Evolutionary conservation across 331 rosid genomes (phyloP).

Genomic region (Acacia concinna): DNA sequence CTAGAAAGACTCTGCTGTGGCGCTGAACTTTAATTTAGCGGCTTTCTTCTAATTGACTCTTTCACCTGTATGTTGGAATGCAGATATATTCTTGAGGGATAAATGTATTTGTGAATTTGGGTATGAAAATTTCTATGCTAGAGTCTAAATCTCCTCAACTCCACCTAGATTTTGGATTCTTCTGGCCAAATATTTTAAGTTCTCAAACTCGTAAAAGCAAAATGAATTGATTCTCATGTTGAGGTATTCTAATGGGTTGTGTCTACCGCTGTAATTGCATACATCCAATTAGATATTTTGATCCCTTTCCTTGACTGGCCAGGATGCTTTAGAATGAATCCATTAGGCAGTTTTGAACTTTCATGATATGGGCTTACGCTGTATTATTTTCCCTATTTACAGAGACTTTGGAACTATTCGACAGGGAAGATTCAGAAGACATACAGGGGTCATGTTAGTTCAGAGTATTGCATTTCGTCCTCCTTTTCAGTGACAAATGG

Average conservation of each 20-base stretch:
- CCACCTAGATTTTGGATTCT: conserved; percentile 1
- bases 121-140: not conserved
- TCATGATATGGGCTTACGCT: conserved; percentile 13
- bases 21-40: not conserved
- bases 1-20: not conserved
- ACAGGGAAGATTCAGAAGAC: conserved; percentile 86
- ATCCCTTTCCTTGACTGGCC: not conserved
- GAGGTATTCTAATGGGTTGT: not conserved
- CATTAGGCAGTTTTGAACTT: conserved; percentile 18
- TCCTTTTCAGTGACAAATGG: conserved; percentile 80
- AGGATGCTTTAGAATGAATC: not conserved
- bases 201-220: not conserved
- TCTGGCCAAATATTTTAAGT: not conserved
- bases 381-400: not conserved
- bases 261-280: not conserved
- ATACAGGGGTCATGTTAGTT: conserved; percentile 73
- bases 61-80: not conserved
- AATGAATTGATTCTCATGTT: not conserved
- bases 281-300: not conserved
- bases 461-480: conserved; percentile 79
- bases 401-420: conserved; percentile 92
- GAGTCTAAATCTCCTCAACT: not conserved
- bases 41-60: not conserved
- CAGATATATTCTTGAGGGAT: not conserved
- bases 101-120: not conserved